Conservation (phyloP, 257 asterid species). For the Solanum corneliomulleri region DNA sequence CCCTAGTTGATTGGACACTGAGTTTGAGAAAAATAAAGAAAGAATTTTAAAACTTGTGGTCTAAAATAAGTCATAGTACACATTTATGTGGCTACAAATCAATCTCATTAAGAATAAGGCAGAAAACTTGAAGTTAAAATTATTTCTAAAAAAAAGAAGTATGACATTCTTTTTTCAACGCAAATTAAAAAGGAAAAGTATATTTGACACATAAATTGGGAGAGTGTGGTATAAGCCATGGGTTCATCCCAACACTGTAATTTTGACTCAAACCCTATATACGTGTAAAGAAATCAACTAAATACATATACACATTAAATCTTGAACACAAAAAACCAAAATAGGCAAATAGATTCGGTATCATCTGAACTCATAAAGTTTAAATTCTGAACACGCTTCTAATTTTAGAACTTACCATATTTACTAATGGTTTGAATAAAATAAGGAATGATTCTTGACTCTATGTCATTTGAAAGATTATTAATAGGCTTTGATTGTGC, state of each 20-base stretch:
- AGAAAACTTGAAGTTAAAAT: not conserved
- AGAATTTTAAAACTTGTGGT: not conserved
- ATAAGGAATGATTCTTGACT: slow-evolving; percentile 19
- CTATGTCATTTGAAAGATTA: slow-evolving; percentile 14
- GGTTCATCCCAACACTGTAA: accelerated
- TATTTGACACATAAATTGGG: not conserved
- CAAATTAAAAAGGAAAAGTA: not conserved
- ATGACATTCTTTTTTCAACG: not conserved
- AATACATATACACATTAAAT: not conserved
- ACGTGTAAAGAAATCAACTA: not conserved
- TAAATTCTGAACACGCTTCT: not conserved
- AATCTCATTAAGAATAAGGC: not conserved
- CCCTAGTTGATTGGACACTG: not conserved
- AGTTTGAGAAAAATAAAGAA: not conserved
- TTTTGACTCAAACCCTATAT: not conserved
- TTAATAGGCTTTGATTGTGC: slow-evolving; percentile 19
- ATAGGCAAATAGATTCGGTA: not conserved
- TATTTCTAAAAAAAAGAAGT: not conserved
- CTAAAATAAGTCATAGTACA: not conserved
- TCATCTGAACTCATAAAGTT: not conserved
- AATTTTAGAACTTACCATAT: not conserved
- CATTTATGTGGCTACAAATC: not conserved
- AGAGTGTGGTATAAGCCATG: not conserved
- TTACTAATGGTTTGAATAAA: not conserved
- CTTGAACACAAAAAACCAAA: not conserved